Conservation (phyloP, 352 stramenopile species). For the Poterioochromonas sp. region DNA sequence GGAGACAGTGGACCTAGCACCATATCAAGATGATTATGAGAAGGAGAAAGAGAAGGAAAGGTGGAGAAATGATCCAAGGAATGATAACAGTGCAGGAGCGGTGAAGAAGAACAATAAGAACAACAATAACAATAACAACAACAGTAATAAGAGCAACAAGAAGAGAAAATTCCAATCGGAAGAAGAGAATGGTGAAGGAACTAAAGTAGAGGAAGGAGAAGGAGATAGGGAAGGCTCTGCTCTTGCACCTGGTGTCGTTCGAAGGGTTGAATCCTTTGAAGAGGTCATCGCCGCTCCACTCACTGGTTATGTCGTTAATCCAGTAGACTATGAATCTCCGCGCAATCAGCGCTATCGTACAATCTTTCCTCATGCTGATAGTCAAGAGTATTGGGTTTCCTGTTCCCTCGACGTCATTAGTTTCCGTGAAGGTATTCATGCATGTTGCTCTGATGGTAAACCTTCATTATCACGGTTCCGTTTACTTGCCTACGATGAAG, state of each 20-base stretch:
- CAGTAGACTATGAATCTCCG: background rate
- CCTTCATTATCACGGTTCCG: constrained; percentile 60
- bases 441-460: constrained; percentile 49
- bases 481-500: constrained; percentile 50
- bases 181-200: too few species aligned
- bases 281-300: background rate
- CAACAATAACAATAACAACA: background rate
- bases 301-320: background rate
- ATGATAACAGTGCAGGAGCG: background rate
- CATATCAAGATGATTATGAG: background rate
- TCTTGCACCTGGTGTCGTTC: background rate
- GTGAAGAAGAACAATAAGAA: background rate
- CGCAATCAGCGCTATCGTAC: background rate
- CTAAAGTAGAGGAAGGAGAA: too few species aligned
- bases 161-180: too few species aligned
- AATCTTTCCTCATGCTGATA: background rate
- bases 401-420: constrained; percentile 8
- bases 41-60: constrained; percentile 11
- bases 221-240: background rate
- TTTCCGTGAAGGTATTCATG: constrained; percentile 12
- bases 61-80: background rate
- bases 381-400: background rate
- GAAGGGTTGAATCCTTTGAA: background rate
- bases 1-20: too few species aligned
- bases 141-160: background rate